These are phyloP conservation scores for Neopestalotiopsis sp. DNA, from an alignment of 2,329 filamentous ascomycete species.

Conservation along the genomic window DNA sequence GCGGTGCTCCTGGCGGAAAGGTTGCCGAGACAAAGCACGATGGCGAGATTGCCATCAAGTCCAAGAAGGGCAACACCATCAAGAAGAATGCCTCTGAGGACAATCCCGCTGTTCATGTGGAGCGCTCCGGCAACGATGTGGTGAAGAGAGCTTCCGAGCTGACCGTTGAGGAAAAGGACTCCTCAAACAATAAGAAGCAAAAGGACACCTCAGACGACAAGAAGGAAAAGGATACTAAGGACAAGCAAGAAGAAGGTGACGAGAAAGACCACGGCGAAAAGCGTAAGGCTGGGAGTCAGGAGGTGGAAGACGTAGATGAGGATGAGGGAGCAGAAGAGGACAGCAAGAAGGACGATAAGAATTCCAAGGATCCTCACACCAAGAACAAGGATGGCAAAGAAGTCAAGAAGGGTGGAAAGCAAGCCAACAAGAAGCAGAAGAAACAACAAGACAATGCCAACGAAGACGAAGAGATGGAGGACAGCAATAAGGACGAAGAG, in stretches of 20 bases:
- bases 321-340: constrained; percentile 29
- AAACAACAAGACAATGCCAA: constrained; percentile 24
- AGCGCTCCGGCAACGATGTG: constrained; percentile 66
- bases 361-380: constrained; percentile 21
- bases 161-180: constrained; percentile 54
- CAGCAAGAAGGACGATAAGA: constrained; percentile 37
- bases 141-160: constrained; percentile 68
- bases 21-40: constrained; percentile 66
- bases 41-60: constrained; percentile 65
- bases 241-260: constrained; percentile 24
- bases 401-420: constrained; percentile 23
- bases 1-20: constrained; percentile 59
- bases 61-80: constrained; percentile 67
- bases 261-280: constrained; percentile 32
- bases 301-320: constrained; percentile 12
- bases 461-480: constrained; percentile 17
- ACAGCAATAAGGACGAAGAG: constrained; percentile 10
- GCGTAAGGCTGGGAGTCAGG: constrained; percentile 29
- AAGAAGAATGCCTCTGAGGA: constrained; percentile 65
- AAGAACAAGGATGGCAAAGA: constrained; percentile 28
- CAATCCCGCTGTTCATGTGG: constrained; percentile 66
- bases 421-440: constrained; percentile 36
- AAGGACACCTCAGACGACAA: background rate
- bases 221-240: background rate
- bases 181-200: background rate